These are phyloP conservation scores for Ophiostoma pallidulum DNA, from an alignment of 2,329 filamentous ascomycete species.

Conservation along the genomic window DNA sequence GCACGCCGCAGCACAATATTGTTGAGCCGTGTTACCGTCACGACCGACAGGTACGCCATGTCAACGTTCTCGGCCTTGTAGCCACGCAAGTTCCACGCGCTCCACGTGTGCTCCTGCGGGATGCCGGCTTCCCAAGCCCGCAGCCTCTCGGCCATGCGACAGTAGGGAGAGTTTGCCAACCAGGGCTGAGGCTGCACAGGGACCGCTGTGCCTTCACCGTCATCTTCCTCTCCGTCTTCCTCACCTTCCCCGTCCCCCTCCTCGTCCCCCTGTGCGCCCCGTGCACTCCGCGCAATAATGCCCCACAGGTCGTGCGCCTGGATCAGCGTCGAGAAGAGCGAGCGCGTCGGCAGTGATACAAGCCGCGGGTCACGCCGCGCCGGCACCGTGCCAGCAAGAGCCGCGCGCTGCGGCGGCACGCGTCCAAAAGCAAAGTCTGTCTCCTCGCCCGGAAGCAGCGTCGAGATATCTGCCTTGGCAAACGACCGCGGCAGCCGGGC, in stretches of 20 bases:
- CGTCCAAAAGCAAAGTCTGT: constrained; percentile 38
- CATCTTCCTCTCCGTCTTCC: no score
- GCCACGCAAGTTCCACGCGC: constrained; percentile 28
- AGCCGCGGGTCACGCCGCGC: constrained; percentile 37
- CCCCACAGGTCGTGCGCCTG: constrained; percentile 47
- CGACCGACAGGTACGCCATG: constrained; percentile 27
- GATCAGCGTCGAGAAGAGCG: constrained; percentile 44
- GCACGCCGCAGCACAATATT: constrained; percentile 29
- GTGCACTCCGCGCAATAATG: constrained; percentile 35
- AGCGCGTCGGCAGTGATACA: constrained; percentile 35
- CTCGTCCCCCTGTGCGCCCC: no score
- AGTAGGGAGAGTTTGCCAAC: not conserved
- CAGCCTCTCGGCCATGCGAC: not conserved
- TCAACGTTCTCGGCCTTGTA: constrained; percentile 27
- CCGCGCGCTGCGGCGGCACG: constrained; percentile 39
- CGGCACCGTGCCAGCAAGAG: constrained; percentile 43
- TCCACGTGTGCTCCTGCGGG: constrained; percentile 25
- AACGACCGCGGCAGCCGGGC: constrained; percentile 41
- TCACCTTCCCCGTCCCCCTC: not conserved
- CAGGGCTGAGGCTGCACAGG: not conserved
- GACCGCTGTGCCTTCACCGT: not conserved
- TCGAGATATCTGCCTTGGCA: constrained; percentile 41
- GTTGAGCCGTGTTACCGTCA: constrained; percentile 28
- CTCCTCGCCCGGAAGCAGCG: constrained; percentile 44
- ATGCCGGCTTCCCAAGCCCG: constrained; percentile 20